Evolutionary conservation across 768 basidiomycete genomes (phyloP).

Genomic region (Paxillus rubicundulus): DNA sequence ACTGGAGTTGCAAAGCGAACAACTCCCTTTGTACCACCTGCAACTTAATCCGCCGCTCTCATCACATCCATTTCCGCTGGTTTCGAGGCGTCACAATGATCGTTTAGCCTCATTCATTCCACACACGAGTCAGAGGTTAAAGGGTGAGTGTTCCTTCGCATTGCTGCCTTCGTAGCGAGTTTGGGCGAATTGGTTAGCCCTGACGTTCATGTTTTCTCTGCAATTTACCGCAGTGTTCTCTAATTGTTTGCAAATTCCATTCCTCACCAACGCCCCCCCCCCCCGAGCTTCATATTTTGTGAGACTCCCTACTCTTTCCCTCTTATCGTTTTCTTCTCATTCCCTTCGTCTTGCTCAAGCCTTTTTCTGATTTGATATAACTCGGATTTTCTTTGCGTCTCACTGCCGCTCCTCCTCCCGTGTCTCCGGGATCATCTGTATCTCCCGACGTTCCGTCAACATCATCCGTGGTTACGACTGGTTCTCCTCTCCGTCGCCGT

Average conservation of each 20-base stretch:
- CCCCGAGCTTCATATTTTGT: neutral
- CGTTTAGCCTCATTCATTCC: slow-evolving; percentile 15
- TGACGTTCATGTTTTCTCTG: neutral
- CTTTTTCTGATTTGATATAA: slow-evolving; percentile 4
- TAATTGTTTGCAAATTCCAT: slow-evolving; percentile 3
- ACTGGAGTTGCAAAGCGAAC: slow-evolving; percentile 14
- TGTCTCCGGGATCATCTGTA: slow-evolving; percentile 5
- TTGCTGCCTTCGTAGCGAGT: slow-evolving; percentile 1
- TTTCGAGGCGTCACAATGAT: slow-evolving; percentile 14
- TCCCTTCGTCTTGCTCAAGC: neutral
- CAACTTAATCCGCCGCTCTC: slow-evolving; percentile 1
- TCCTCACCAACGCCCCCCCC: neutral
- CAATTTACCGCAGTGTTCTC: neutral
- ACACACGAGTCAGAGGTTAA: slow-evolving; percentile 11
- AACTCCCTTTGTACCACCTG: neutral
- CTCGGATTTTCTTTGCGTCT: slow-evolving; percentile 6
- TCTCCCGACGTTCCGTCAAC: slow-evolving; percentile 12
- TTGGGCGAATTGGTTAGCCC: neutral
- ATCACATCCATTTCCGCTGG: slow-evolving; percentile 19
- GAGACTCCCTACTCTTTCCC: slow-evolving; percentile 1
- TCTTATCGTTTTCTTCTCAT: slow-evolving; percentile 6
- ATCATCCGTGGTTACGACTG: slow-evolving; percentile 3
- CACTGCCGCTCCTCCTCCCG: slow-evolving; percentile 6
- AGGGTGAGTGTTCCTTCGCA: slow-evolving; percentile 13
- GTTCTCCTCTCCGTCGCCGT: neutral